Percentiles rank a stretch among this genome's conserved stretches.
Evolutionary conservation across 768 basidiomycete species (phyloP).

Genomic region (button mushroom (Agaricus bisporus)): DNA sequence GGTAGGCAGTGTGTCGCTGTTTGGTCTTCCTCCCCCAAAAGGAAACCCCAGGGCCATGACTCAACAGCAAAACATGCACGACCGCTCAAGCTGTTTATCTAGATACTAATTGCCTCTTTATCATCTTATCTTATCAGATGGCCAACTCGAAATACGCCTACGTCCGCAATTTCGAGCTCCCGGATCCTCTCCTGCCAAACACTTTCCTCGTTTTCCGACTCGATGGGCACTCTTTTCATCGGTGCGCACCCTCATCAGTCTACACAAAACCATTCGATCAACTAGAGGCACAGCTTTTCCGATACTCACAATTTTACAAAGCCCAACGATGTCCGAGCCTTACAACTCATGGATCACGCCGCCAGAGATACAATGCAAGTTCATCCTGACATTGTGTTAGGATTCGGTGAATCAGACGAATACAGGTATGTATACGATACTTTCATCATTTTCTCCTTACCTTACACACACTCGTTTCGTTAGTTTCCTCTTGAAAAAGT

Average conservation of each 20-base stretch:
- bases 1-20: conserved; percentile 4
- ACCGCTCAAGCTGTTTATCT: too few species aligned
- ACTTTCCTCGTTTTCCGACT: conserved; percentile 83
- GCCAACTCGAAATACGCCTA: conserved; percentile 91
- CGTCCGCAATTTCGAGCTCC: conserved; percentile 84
- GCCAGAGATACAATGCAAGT: conserved; percentile 78
- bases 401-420: conserved; percentile 96
- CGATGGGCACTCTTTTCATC: conserved; percentile 93
- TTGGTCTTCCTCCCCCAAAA: not conserved
- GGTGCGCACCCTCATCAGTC: conserved; percentile 35
- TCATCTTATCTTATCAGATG: conserved; percentile 41
- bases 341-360: conserved; percentile 89
- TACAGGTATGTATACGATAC: conserved; percentile 56
- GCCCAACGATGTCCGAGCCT: conserved; percentile 85
- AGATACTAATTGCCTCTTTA: not conserved
- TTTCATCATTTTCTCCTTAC: not conserved
- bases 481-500: conserved; percentile 83
- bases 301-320: conserved; percentile 79
- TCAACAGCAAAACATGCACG: too few species aligned
- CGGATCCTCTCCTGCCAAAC: conserved; percentile 77
- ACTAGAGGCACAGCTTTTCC: conserved; percentile 56
- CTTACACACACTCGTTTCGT: not conserved
- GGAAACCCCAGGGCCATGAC: too few species aligned
- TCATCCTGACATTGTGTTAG: conserved; percentile 79
- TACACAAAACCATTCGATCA: not conserved